These are phyloP conservation scores for Fimicolochytrium jonesii DNA, from an alignment of 192 early-diverging fungal species.

Conservation along the genomic window DNA sequence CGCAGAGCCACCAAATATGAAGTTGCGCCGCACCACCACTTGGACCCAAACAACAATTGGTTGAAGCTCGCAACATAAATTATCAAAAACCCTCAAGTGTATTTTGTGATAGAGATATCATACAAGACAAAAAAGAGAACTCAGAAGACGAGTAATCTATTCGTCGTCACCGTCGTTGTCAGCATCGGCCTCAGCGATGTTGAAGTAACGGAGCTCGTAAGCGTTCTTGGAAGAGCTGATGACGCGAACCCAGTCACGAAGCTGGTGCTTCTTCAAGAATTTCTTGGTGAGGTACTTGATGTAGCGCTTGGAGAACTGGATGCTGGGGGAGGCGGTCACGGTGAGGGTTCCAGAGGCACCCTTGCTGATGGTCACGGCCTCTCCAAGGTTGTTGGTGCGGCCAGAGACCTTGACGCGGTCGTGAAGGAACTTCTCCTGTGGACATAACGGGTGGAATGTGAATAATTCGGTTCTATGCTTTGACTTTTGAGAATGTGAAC, in stretches of 20 bases:
- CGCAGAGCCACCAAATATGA: too few relatives aligned
- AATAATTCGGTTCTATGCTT: too few relatives aligned
- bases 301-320: constrained; percentile 94
- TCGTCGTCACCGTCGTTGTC: constrained; percentile 71
- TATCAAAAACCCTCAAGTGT: too few relatives aligned
- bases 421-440: constrained; percentile 93
- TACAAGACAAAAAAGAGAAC: too few relatives aligned
- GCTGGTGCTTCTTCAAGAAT: constrained; percentile 99
- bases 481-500: too few relatives aligned
- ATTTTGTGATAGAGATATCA: too few relatives aligned
- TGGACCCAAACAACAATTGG: too few relatives aligned
- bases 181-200: constrained; percentile 73
- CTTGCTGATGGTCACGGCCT: constrained; percentile 79
- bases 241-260: constrained; percentile 98
- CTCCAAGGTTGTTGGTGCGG: constrained; percentile 92
- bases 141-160: neutral
- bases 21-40: too few relatives aligned
- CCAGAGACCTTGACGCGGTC: constrained; percentile 97
- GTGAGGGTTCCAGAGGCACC: constrained; percentile 35
- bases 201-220: constrained; percentile 96
- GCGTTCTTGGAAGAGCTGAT: constrained; percentile 75
- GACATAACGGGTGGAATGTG: too few relatives aligned
- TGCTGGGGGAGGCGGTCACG: constrained; percentile 70
- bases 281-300: constrained; percentile 99
- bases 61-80: too few relatives aligned